Conservation (phyloP, 352 stramenopile species). For the Phytophthora hibernalis region DNA sequence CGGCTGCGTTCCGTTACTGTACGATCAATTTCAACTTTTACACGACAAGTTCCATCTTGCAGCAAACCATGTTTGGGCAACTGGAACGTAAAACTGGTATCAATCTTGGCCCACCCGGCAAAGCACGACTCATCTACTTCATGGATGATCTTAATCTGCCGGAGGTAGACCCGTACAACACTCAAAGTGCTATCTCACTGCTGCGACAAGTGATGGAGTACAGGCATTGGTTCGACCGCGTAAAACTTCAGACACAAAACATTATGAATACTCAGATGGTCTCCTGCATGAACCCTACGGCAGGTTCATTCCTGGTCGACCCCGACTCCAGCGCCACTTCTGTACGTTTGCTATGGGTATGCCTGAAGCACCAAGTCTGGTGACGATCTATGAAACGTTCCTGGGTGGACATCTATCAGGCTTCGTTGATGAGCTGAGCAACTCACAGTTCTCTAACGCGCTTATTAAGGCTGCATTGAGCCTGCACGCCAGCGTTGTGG, state of each 20-base stretch:
- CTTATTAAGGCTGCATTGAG: conserved; percentile 95
- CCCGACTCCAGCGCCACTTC: conserved; percentile 96
- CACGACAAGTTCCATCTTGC: conserved; percentile 93
- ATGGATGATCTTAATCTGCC: conserved; percentile 97
- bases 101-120: conserved; percentile 94
- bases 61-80: conserved; percentile 93
- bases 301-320: conserved; percentile 95
- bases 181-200: conserved; percentile 94
- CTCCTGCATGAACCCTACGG: conserved; percentile 96
- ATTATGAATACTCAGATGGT: conserved; percentile 96
- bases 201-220: conserved; percentile 97
- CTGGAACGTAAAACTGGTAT: conserved; percentile 96
- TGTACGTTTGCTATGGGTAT: conserved; percentile 96
- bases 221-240: conserved; percentile 92
- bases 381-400: conserved; percentile 98
- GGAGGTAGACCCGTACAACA: conserved; percentile 96
- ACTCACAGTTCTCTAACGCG: conserved; percentile 87
- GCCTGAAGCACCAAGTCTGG: conserved; percentile 92
- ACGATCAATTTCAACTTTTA: conserved; percentile 99
- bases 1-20: conserved; percentile 82
- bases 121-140: conserved; percentile 96
- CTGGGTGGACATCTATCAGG: conserved; percentile 92
- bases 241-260: conserved; percentile 94
- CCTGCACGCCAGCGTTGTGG: conserved; percentile 91
- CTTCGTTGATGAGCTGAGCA: conserved; percentile 91